These are phyloP conservation scores for Penicillium cataractarum DNA, from an alignment of 495 filamentous ascomycete genomes.

Conservation along the genomic window DNA sequence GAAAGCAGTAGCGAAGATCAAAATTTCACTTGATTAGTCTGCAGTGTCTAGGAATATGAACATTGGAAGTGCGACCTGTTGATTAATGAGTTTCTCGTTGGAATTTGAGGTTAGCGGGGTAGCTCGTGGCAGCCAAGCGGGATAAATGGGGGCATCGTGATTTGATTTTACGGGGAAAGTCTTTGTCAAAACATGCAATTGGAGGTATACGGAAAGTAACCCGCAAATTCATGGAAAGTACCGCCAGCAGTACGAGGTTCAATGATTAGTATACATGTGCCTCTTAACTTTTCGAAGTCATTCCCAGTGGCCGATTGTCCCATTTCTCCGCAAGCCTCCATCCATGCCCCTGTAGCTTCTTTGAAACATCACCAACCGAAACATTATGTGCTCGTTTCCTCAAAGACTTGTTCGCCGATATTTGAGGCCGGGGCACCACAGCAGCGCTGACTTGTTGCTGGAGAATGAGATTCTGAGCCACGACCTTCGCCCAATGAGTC, in stretches of 20 bases:
- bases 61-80: no score
- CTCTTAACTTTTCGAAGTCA: slow-evolving; percentile 23
- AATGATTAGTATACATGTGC: not conserved
- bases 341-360: slow-evolving; percentile 35
- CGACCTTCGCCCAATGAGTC: slow-evolving; percentile 36
- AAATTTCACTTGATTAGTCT: no score
- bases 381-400: slow-evolving; percentile 1
- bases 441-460: slow-evolving; percentile 8
- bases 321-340: slow-evolving; percentile 39
- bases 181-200: no score
- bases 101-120: no score
- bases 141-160: no score
- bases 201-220: not conserved
- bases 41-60: no score
- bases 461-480: slow-evolving; percentile 25
- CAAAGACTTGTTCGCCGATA: slow-evolving; percentile 1
- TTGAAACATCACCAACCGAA: slow-evolving; percentile 9
- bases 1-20: no score
- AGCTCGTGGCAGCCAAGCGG: no score
- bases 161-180: no score
- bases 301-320: slow-evolving; percentile 42
- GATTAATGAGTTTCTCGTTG: no score
- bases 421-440: not conserved
- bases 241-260: slow-evolving; percentile 9
- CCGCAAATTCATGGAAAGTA: not conserved